Percentiles rank a stretch among this genome's conserved stretches.
Conservation (phyloP, 225 moss, liverwort and hornwort species). For the Marchantia paleacea region DNA sequence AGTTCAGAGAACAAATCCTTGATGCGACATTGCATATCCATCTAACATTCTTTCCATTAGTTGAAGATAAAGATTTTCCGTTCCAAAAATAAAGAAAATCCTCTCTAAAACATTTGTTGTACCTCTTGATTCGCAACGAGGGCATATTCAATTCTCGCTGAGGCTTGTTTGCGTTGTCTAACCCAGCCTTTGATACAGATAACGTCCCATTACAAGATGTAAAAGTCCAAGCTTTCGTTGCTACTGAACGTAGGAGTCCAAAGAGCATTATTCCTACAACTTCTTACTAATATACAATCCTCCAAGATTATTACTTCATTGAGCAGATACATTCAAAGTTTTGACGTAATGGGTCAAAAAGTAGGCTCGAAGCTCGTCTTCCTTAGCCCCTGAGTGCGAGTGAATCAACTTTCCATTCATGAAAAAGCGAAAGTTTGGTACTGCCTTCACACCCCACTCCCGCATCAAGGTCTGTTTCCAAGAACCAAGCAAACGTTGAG, state of each 20-base stretch:
- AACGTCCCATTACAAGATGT: no score
- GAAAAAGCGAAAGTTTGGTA: slow-evolving; percentile 83
- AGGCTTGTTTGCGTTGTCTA: not conserved
- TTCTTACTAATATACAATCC: slow-evolving; percentile 5
- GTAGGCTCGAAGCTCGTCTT: slow-evolving; percentile 60
- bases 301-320: slow-evolving; percentile 5
- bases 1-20: no score
- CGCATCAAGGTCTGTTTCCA: slow-evolving; percentile 65
- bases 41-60: no score
- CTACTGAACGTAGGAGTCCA: not conserved
- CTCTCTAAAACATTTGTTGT: no score
- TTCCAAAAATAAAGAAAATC: no score
- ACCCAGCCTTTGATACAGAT: not conserved
- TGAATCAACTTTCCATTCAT: slow-evolving; percentile 58
- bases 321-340: slow-evolving; percentile 43
- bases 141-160: not conserved
- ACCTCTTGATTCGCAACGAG: no score
- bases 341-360: slow-evolving; percentile 60
- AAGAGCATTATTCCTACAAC: slow-evolving; percentile 5
- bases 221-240: not conserved
- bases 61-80: no score
- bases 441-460: slow-evolving; percentile 81
- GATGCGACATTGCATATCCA: no score
- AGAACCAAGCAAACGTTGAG: not conserved
- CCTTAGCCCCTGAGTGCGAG: slow-evolving; percentile 74